Evolutionary conservation across 208 protist genomes (phyloP).

Genomic region (Blechomonas ayalai): DNA sequence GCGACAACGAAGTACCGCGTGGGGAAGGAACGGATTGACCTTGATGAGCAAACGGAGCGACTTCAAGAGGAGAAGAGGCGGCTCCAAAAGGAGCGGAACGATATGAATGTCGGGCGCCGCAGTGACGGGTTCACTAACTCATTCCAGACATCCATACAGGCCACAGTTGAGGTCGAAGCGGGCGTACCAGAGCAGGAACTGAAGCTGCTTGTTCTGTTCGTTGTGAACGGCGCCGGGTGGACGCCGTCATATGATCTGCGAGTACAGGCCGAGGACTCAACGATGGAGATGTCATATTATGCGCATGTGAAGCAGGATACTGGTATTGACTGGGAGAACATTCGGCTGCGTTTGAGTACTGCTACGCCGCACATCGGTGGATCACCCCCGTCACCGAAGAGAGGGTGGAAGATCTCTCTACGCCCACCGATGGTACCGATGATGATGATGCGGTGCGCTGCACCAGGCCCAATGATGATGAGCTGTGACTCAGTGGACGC

Average conservation of each 20-base stretch:
- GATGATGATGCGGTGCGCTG: not conserved
- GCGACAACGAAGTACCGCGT: slow-evolving; percentile 4
- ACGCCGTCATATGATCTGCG: slow-evolving; percentile 40
- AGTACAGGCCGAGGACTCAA: slow-evolving; percentile 15
- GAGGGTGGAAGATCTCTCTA: slow-evolving; percentile 24
- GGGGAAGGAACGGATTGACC: not conserved
- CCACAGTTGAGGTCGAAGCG: slow-evolving; percentile 5
- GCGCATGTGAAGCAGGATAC: slow-evolving; percentile 37
- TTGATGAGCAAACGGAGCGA: not conserved
- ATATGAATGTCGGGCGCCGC: slow-evolving; percentile 3
- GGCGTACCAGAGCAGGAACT: slow-evolving; percentile 14
- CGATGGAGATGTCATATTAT: slow-evolving; percentile 36
- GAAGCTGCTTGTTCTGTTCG: slow-evolving; percentile 25
- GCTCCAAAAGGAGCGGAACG: slow-evolving; percentile 9
- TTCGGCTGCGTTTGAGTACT: slow-evolving; percentile 37
- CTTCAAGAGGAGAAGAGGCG: not conserved
- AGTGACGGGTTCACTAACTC: too few relatives aligned
- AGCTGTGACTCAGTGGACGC: not conserved
- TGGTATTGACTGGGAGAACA: slow-evolving; percentile 39
- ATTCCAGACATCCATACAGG: slow-evolving; percentile 5
- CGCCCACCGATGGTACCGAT: not conserved
- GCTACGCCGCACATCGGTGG: slow-evolving; percentile 29
- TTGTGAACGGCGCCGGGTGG: slow-evolving; percentile 31
- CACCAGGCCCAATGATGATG: not conserved
- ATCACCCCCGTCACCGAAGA: slow-evolving; percentile 18